A percentile compares a stretch with the other conserved stretches of the same genome.
phyloP scores from a whole-genome alignment of 257 asterid species.

The Scutellaria galericulata region DNA sequence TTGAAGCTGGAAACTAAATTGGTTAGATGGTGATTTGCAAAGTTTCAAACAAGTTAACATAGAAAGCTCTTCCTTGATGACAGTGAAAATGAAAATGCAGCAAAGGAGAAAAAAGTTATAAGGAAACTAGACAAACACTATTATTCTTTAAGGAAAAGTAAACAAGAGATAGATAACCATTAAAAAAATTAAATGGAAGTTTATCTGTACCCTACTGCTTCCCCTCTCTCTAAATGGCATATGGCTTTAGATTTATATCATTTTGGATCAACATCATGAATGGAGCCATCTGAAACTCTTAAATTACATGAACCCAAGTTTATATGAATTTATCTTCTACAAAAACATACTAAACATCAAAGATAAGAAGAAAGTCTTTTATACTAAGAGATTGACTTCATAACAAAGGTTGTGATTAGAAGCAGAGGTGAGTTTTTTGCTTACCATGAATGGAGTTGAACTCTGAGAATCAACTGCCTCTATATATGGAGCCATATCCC shows the following conservation, averaged over 20 bases:
- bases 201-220: background rate
- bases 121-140: background rate
- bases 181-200: background rate
- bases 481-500: conserved; percentile 95
- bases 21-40: conserved; percentile 26
- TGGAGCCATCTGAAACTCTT: background rate
- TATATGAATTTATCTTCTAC: background rate
- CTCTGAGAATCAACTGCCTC: conserved; percentile 93
- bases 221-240: background rate
- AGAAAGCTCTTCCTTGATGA: conserved; percentile 12
- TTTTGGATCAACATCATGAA: background rate
- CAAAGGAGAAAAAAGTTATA: background rate
- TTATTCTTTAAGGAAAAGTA: background rate
- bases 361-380: background rate
- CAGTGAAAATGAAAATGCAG: background rate
- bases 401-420: conserved; percentile 9
- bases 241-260: background rate
- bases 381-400: conserved; percentile 9
- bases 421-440: conserved; percentile 32
- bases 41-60: conserved; percentile 16
- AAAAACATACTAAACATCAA: conserved; percentile 23
- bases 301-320: background rate
- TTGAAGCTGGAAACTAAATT: conserved; percentile 50
- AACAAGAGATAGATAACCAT: background rate
- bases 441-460: conserved; percentile 70